phyloP scores from a whole-genome alignment of 495 filamentous ascomycete species.

The Delitschia confertaspora region DNA sequence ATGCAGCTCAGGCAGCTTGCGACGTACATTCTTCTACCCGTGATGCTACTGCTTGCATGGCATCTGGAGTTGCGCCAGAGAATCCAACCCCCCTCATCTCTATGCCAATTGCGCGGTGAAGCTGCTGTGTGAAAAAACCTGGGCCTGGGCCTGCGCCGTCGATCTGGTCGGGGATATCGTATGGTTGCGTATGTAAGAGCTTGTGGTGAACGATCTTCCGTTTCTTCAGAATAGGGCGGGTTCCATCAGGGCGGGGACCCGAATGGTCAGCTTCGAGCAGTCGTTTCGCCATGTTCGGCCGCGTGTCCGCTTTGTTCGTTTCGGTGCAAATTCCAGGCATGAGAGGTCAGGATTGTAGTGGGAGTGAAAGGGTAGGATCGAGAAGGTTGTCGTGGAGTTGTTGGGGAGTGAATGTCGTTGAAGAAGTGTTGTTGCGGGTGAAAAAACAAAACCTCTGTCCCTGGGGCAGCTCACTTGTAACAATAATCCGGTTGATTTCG shows the following conservation, averaged over 20 bases:
- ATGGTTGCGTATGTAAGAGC: conserved; percentile 28
- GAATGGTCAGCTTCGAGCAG: no score
- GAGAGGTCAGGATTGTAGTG: no score
- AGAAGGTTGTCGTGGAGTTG: no score
- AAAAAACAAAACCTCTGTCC: no score
- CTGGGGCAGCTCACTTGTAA: no score
- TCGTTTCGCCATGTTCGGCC: conserved; percentile 16
- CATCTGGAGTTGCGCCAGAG: conserved; percentile 46
- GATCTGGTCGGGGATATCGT: conserved; percentile 34
- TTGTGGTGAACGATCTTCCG: conserved; percentile 43
- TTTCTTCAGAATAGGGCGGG: conserved; percentile 31
- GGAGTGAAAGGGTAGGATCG: no score
- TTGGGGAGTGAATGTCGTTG: no score
- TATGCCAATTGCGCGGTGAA: conserved; percentile 49
- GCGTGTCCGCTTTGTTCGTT: conserved; percentile 2
- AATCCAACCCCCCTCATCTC: conserved; percentile 50
- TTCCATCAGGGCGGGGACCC: no score
- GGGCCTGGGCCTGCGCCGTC: conserved; percentile 27
- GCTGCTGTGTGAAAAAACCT: conserved; percentile 35
- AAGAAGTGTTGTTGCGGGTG: no score
- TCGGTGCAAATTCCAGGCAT: conserved; percentile 11
- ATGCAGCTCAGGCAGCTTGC: not conserved
- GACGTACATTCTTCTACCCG: conserved; percentile 55
- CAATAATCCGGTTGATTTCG: no score
- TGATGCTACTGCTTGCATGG: conserved; percentile 49